These are phyloP conservation scores for Oryza rufipogon DNA, from an alignment of 176 grass and related monocot genomes.

Conservation along the genomic window DNA sequence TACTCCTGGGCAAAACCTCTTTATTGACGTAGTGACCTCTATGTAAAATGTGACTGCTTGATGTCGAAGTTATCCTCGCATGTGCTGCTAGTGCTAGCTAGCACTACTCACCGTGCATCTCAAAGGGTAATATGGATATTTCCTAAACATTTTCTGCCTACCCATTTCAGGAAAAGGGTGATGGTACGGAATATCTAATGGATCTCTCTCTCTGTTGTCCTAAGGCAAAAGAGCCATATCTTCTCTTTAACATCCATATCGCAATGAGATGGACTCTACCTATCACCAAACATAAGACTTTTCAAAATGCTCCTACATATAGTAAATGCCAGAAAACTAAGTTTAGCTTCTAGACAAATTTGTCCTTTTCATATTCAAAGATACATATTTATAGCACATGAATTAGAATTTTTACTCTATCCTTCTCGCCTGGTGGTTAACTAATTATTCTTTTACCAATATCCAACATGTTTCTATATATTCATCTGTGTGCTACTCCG, in stretches of 20 bases:
- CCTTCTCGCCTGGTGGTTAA: no score
- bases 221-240: not conserved
- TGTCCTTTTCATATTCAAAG: not conserved
- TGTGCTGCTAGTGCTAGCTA: no score
- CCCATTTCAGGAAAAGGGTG: not conserved
- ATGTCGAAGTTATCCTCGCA: no score
- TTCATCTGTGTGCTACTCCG: no score
- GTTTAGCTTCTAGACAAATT: not conserved
- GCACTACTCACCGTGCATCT: no score
- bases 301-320: not conserved
- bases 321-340: not conserved
- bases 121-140: no score
- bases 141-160: not conserved
- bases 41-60: not conserved
- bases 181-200: not conserved
- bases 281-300: not conserved
- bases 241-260: not conserved
- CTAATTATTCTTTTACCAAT: no score
- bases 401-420: no score
- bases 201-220: not conserved
- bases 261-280: not conserved
- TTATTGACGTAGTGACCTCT: no score
- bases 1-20: not conserved
- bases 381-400: no score
- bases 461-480: no score